Base-by-base conservation (phyloP, 441 rosid genomes). In the Gossypium schwendimanii region DNA sequence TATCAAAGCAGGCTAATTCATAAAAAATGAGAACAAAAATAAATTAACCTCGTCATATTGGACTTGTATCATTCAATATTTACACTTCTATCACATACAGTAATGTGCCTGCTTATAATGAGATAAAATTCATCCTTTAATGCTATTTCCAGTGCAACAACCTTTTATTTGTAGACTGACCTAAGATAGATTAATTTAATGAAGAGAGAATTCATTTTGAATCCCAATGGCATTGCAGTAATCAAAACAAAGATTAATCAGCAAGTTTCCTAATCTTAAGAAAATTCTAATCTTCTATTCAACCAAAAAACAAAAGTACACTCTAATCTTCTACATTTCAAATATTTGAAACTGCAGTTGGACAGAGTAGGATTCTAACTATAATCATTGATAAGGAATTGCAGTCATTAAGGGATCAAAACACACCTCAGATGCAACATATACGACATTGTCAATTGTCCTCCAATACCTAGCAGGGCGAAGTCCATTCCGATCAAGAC, bases 381-480 rank as follows among this genome's bases (percentile, higher is more conserved):
- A 44, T 18, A 31, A n/a, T 74, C 72, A 47, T 23, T 57, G 12
- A 72, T 18, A 53, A 65, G 54, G 59, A 83, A 58, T 44, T 71
- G 24, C 69, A 72, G 59, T 74, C 71, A 77, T 73, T 69, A 59
- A 58, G 45, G 60, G 78, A 57, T 78, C 58, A 77, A 54, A 81
- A 70, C 89, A 64, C 70, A 96, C 99, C 98, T 96, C 99, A 76
- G 99, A 96, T 63, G 99, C 98, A 75, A 96, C 98, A 79, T 96
- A 96, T 67, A 96, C 99, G 61, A 91, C 76, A 86, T 96, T 96
- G 87, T 96, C 99, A 45, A 78, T 79, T 7, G 99, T 96, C 75
- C 88, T 86, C 99, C 99, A 96, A 66, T 96, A 96, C 76, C 99
- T 85, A 81, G 99, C 99, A 54, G 99, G 99, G 74, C 99, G 98